Evolutionary conservation across 768 basidiomycete species (phyloP), one percentile per base, ranked within the genome.

Genomic region (Boletus rubescentipes): DNA sequence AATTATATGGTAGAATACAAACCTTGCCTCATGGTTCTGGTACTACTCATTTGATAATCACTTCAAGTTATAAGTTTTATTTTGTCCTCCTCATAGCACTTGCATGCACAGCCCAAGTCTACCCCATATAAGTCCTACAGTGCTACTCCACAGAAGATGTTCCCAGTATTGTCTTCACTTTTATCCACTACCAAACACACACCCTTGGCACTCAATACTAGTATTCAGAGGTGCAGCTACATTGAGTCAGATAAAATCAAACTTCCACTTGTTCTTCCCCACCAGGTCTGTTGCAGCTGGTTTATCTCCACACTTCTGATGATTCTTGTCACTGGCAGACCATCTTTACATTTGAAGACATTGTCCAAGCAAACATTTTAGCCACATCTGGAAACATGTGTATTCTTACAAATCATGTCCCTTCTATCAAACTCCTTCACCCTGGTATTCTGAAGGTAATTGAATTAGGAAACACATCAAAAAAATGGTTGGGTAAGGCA

Each of bases 311-410:
- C 36, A 41, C 54, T 36, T 46, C 61, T 61, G 53, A 67, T 55
- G 38, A 38, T 54, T 38, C 20, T 42, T 12, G 55, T 44, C 66
- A 98, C 15, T 35, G 58, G 45, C 66, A 99, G 96, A 78, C 94
- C 50, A 85, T 99, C 72, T 98, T 86, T 83, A 84, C 82, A 55
- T 93, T 93, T 23, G 73, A 84, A 64, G 95, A 95, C 72, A 96
- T 98, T 54, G 84, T 91, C 20, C 96, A 98, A 74, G 96, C 98
- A 62, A 98, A 98, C 77, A 77, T 98, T 63, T 78, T 94, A 34
- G 97, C 94, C 36, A 91, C 87, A 51, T 87, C 92, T 4, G 97
- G 97, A 67, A 95, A 98, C 75, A 98, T 98, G 94, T 97, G 97
- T 79, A 91, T 99, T 65, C 86, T 99, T 56, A 92, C 96, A 64